Percentiles rank a stretch among this genome's conserved stretches.
Conservation (phyloP, 2,329 filamentous ascomycete genomes). For the Beauveria sp. region DNA sequence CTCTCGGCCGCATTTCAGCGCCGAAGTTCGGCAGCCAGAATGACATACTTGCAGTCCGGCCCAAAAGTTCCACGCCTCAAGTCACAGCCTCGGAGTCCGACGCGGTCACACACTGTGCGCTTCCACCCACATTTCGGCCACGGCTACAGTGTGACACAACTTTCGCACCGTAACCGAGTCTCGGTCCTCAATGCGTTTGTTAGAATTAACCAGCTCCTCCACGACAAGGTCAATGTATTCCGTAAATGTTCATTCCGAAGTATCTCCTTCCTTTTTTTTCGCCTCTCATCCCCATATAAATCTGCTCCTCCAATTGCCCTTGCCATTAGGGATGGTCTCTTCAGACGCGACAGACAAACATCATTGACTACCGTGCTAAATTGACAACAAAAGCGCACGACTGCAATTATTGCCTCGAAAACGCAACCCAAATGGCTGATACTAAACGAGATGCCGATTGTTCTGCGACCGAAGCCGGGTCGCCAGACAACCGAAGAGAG, state of each 20-base stretch:
- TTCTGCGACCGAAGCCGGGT: not conserved
- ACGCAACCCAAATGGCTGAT: not conserved
- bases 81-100: not conserved
- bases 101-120: not conserved
- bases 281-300: not conserved
- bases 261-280: not conserved
- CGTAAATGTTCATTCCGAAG: not conserved
- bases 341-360: not conserved
- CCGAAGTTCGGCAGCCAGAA: not conserved
- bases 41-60: not conserved
- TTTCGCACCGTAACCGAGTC: not conserved
- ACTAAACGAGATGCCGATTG: not conserved
- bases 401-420: not conserved
- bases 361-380: not conserved
- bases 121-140: too few relatives aligned
- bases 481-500: not conserved
- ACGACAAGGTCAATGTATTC: not conserved
- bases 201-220: not conserved
- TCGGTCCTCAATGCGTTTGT: not conserved
- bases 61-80: not conserved
- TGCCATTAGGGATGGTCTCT: not conserved
- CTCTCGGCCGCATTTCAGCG: not conserved
- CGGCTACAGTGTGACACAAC: not conserved
- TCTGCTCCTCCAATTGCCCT: not conserved
- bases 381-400: not conserved